These are phyloP conservation scores for Colletotrichum caudatum DNA, from an alignment of 2,329 filamentous ascomycete species.

Conservation along the genomic window DNA sequence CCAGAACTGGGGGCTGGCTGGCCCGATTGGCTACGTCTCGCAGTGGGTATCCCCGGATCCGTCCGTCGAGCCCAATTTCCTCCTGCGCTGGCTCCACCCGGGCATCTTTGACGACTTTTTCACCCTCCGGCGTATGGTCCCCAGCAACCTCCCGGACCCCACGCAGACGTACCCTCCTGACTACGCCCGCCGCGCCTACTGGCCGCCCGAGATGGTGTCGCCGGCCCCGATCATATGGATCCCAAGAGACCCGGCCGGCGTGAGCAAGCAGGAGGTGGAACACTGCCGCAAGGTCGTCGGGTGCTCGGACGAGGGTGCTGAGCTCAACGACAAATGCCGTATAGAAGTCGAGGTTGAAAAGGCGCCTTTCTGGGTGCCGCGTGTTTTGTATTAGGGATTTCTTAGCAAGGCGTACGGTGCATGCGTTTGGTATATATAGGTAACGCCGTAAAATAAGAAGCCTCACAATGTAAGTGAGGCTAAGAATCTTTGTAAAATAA, in stretches of 20 bases:
- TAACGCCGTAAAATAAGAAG: too few species aligned
- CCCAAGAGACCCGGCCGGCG: constrained; percentile 75
- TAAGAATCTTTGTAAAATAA: neutral
- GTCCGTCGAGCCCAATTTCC: constrained; percentile 57
- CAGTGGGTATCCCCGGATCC: constrained; percentile 47
- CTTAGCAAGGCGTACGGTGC: constrained; percentile 9
- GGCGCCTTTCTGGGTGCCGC: constrained; percentile 41
- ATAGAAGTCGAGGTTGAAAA: constrained; percentile 38
- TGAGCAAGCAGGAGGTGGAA: constrained; percentile 77
- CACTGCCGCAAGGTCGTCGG: constrained; percentile 70
- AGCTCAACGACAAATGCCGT: constrained; percentile 71
- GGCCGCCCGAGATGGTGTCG: constrained; percentile 74
- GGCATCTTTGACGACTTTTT: constrained; percentile 80
- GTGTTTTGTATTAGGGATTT: constrained; percentile 32
- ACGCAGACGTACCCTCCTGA: constrained; percentile 62
- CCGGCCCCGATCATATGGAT: constrained; percentile 79
- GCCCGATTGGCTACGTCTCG: constrained; percentile 46
- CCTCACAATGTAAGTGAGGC: neutral
- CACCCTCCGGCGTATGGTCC: constrained; percentile 51
- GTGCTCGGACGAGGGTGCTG: constrained; percentile 79
- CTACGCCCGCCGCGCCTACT: constrained; percentile 75
- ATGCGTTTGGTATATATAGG: neutral
- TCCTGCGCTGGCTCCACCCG: constrained; percentile 80
- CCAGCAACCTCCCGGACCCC: constrained; percentile 45
- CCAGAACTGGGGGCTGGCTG: constrained; percentile 47